Percentiles rank a stretch among this genome's conserved stretches.
These are phyloP conservation scores for Hyaloscypha finlandica DNA, from an alignment of 495 filamentous ascomycete genomes.

Conservation along the genomic window DNA sequence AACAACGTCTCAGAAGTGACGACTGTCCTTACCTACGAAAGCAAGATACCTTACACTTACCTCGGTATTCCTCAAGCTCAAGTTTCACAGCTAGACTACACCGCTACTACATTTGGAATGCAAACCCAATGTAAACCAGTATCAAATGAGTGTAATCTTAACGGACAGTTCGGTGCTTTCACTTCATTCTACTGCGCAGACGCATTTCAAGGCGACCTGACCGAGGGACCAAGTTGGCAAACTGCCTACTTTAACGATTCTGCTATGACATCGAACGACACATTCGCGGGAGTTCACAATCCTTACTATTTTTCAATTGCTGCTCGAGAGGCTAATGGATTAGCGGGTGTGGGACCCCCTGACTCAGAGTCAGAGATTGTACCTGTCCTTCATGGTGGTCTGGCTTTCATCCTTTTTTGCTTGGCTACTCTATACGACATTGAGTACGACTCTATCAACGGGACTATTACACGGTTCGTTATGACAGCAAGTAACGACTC, in stretches of 20 bases:
- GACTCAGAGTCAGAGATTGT: not conserved
- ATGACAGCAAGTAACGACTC: too few species aligned
- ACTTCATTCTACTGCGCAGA: too few species aligned
- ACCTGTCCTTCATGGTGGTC: not conserved
- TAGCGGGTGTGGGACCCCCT: not conserved
- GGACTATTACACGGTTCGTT: not conserved
- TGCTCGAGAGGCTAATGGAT: not conserved
- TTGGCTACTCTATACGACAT: not conserved
- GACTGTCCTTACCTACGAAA: too few species aligned
- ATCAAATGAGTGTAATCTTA: too few species aligned
- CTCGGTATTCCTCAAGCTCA: too few species aligned
- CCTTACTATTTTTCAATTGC: not conserved
- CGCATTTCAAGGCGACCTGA: too few species aligned
- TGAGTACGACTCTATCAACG: not conserved
- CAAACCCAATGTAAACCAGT: too few species aligned
- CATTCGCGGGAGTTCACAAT: not conserved
- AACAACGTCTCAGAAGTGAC: not conserved
- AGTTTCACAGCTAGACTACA: too few species aligned
- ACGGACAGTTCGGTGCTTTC: too few species aligned
- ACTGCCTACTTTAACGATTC: not conserved
- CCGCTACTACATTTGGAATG: too few species aligned
- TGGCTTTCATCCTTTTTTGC: not conserved
- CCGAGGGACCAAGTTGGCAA: not conserved
- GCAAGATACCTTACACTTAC: too few species aligned
- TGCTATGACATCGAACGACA: too few species aligned